Conservation (phyloP, 2,329 filamentous ascomycete genomes). For the Harringtonia lauricola region DNA sequence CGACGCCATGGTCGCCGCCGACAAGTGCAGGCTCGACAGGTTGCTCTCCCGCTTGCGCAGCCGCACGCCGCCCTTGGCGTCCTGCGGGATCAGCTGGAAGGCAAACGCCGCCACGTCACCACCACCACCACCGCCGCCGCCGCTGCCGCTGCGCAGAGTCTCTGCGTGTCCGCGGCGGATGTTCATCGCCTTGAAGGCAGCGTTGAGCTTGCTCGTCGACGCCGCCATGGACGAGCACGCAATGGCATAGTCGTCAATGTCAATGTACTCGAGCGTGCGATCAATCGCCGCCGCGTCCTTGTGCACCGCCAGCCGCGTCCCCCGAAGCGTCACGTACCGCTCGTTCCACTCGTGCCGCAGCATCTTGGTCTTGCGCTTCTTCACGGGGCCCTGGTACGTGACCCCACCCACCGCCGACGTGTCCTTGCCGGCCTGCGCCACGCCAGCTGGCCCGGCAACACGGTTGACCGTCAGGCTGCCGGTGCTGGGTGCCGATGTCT, state of each 20-base stretch:
- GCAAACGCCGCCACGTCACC: slow-evolving; percentile 59
- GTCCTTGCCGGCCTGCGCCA: slow-evolving; percentile 10
- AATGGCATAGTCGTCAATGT: slow-evolving; percentile 82
- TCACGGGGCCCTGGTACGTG: slow-evolving; percentile 78
- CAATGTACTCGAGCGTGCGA: slow-evolving; percentile 64
- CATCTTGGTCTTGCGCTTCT: slow-evolving; percentile 83
- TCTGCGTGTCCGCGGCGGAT: slow-evolving; percentile 44
- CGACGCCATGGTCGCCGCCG: slow-evolving; percentile 2
- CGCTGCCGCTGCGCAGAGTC: slow-evolving; percentile 17
- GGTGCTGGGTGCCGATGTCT: slow-evolving; percentile 12
- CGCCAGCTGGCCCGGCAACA: slow-evolving; percentile 13
- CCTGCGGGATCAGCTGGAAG: slow-evolving; percentile 75
- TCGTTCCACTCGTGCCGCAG: slow-evolving; percentile 91
- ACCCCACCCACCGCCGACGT: slow-evolving; percentile 35
- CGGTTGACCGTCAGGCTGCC: slow-evolving; percentile 10
- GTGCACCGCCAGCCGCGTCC: slow-evolving; percentile 66
- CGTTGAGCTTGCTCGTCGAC: slow-evolving; percentile 69
- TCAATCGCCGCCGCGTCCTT: slow-evolving; percentile 42
- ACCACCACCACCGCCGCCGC: slow-evolving; percentile 22
- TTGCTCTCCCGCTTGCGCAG: slow-evolving; percentile 43
- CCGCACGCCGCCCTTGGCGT: slow-evolving; percentile 37
- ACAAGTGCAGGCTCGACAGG: slow-evolving; percentile 19
- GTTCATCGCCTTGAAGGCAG: slow-evolving; percentile 73
- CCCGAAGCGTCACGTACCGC: slow-evolving; percentile 77
- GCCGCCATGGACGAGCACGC: slow-evolving; percentile 69